A percentile compares a stretch with the other conserved stretches of the same genome.
Evolutionary conservation across 1,284 basidiomycete species (phyloP).

Genomic region (Golubevia pallescens): DNA sequence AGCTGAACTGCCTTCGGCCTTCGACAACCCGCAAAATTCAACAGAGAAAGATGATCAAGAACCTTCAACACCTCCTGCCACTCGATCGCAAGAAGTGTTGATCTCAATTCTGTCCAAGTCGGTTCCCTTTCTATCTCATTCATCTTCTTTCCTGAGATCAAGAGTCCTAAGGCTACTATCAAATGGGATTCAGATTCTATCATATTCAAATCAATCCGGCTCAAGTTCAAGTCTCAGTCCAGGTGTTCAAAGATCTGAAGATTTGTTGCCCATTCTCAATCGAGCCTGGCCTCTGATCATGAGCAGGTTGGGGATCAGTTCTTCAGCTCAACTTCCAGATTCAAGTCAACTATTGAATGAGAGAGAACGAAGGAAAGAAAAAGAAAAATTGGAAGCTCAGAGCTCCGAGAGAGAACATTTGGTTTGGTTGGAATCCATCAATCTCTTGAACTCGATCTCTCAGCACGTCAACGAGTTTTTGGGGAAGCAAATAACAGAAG

Average conservation of each 20-base stretch:
- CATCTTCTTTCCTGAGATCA: slow-evolving; percentile 24
- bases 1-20: background rate
- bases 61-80: slow-evolving; percentile 9
- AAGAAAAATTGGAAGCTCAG: slow-evolving; percentile 9
- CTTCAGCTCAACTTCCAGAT: background rate
- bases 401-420: slow-evolving; percentile 29
- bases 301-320: slow-evolving; percentile 31
- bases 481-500: slow-evolving; percentile 30
- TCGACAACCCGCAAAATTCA: background rate
- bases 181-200: slow-evolving; percentile 29
- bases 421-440: slow-evolving; percentile 40
- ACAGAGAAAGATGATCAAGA: slow-evolving; percentile 1
- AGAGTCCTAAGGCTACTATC: slow-evolving; percentile 26
- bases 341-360: background rate
- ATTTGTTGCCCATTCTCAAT: slow-evolving; percentile 48
- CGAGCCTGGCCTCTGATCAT: slow-evolving; percentile 50
- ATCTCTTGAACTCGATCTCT: slow-evolving; percentile 26
- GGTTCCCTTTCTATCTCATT: slow-evolving; percentile 26
- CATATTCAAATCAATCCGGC: slow-evolving; percentile 21
- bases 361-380: slow-evolving; percentile 4
- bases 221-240: too few relatives aligned
- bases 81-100: slow-evolving; percentile 10
- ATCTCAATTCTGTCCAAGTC: slow-evolving; percentile 21
- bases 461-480: slow-evolving; percentile 33
- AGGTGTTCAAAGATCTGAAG: slow-evolving; percentile 3